Percentiles rank a stretch among this genome's conserved stretches.
Conservation (phyloP, 192 early-diverging fungal genomes). For the Ambispora gerdemannii region DNA sequence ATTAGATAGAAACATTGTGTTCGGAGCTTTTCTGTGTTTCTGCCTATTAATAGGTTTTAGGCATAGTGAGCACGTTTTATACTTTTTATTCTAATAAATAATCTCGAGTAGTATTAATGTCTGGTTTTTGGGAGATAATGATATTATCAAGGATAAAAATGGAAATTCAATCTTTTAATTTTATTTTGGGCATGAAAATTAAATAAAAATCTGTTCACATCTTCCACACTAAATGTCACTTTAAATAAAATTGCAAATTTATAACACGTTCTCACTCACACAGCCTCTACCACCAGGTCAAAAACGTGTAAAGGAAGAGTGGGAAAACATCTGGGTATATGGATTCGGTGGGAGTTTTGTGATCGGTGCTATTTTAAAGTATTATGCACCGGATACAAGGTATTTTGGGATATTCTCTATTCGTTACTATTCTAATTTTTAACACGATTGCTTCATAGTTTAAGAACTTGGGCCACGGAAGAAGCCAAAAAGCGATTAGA, state of each 20-base stretch:
- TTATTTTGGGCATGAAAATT: background rate
- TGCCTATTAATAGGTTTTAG: background rate
- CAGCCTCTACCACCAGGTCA: slow-evolving; percentile 54
- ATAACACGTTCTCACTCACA: background rate
- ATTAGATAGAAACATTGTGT: no score
- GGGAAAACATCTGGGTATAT: slow-evolving; percentile 65
- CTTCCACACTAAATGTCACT: background rate
- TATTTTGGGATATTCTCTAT: slow-evolving; percentile 33
- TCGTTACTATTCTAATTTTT: background rate
- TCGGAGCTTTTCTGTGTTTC: no score
- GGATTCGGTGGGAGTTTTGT: slow-evolving; percentile 60
- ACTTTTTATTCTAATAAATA: background rate
- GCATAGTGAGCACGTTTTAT: background rate
- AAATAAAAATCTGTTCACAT: background rate
- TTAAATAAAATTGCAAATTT: background rate
- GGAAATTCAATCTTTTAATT: background rate
- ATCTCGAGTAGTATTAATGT: background rate
- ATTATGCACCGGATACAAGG: slow-evolving; percentile 81
- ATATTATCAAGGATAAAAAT: no score
- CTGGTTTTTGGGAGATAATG: no score
- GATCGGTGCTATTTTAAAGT: slow-evolving; percentile 48
- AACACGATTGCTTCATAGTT: slow-evolving; percentile 38
- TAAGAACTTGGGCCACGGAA: slow-evolving; percentile 69
- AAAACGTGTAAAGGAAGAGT: slow-evolving; percentile 70
- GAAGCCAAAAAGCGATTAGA: slow-evolving; percentile 74